These are phyloP conservation scores for Gnomoniopsis sp. DNA, from an alignment of 2,329 filamentous ascomycete species.

Conservation along the genomic window DNA sequence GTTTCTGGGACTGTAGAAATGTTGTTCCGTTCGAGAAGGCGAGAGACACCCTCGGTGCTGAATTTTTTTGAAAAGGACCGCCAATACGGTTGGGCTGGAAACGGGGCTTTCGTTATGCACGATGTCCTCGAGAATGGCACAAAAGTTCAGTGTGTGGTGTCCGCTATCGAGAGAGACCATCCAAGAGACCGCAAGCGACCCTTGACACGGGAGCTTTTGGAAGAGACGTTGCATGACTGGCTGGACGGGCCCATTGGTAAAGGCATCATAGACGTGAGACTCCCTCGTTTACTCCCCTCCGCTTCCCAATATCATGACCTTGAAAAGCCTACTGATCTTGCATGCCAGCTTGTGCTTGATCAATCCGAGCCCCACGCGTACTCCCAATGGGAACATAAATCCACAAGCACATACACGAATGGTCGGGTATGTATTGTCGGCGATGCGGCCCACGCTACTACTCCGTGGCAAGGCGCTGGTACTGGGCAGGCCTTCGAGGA, in stretches of 20 bases:
- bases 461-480: slow-evolving; percentile 19
- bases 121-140: slow-evolving; percentile 18
- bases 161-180: slow-evolving; percentile 15
- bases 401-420: slow-evolving; percentile 11
- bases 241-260: slow-evolving; percentile 10
- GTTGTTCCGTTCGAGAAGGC: slow-evolving; percentile 19
- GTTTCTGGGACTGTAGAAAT: slow-evolving; percentile 19
- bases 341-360: slow-evolving; percentile 16
- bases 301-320: background rate
- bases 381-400: slow-evolving; percentile 20
- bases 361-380: slow-evolving; percentile 13
- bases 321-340: background rate
- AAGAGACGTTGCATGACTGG: slow-evolving; percentile 11
- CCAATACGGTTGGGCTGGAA: slow-evolving; percentile 19
- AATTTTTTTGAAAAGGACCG: slow-evolving; percentile 18
- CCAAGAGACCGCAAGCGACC: slow-evolving; percentile 12
- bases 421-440: slow-evolving; percentile 13
- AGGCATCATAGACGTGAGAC: slow-evolving; percentile 13
- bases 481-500: slow-evolving; percentile 18
- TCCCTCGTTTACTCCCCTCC: background rate
- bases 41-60: slow-evolving; percentile 4
- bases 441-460: slow-evolving; percentile 17
- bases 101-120: slow-evolving; percentile 19
- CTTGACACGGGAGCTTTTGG: slow-evolving; percentile 11
- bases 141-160: slow-evolving; percentile 20